Percentiles rank a stretch among this genome's conserved stretches.
These are phyloP conservation scores for Epichloe gansuensis DNA, from an alignment of 2,329 filamentous ascomycete species.

Conservation along the genomic window DNA sequence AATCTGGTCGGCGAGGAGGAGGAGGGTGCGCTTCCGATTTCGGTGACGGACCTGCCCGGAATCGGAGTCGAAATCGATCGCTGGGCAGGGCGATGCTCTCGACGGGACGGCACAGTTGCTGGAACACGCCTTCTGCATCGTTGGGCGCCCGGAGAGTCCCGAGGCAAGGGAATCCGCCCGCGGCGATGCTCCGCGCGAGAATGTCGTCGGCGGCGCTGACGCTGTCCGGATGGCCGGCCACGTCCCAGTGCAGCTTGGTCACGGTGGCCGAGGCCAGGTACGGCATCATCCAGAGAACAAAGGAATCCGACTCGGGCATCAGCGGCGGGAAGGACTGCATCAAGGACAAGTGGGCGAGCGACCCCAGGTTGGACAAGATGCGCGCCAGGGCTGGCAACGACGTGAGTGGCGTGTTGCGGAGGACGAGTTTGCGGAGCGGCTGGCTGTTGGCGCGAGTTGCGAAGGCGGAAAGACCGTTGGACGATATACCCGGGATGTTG, in stretches of 20 bases:
- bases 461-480: slow-evolving; percentile 43
- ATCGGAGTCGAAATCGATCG: slow-evolving; percentile 30
- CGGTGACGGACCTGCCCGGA: slow-evolving; percentile 7
- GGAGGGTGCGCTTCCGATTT: slow-evolving; percentile 12
- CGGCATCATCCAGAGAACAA: slow-evolving; percentile 48
- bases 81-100: slow-evolving; percentile 39
- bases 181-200: slow-evolving; percentile 49
- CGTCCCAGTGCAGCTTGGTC: slow-evolving; percentile 50
- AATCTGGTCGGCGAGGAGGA: slow-evolving; percentile 15
- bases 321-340: slow-evolving; percentile 42
- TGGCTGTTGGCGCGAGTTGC: slow-evolving; percentile 36
- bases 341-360: slow-evolving; percentile 38
- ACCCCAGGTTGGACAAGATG: slow-evolving; percentile 42
- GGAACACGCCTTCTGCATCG: slow-evolving; percentile 58
- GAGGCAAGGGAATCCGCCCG: slow-evolving; percentile 51
- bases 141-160: slow-evolving; percentile 49
- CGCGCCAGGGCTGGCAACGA: slow-evolving; percentile 45
- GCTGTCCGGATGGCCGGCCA: slow-evolving; percentile 36
- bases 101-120: slow-evolving; percentile 53
- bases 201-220: slow-evolving; percentile 45
- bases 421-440: slow-evolving; percentile 35
- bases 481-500: slow-evolving; percentile 43
- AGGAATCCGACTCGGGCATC: slow-evolving; percentile 42
- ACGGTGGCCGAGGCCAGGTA: slow-evolving; percentile 47
- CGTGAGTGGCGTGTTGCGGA: slow-evolving; percentile 44